Evolutionary conservation across 2,329 filamentous ascomycete species (phyloP).

Genomic region (Aureobasidium zeae): DNA sequence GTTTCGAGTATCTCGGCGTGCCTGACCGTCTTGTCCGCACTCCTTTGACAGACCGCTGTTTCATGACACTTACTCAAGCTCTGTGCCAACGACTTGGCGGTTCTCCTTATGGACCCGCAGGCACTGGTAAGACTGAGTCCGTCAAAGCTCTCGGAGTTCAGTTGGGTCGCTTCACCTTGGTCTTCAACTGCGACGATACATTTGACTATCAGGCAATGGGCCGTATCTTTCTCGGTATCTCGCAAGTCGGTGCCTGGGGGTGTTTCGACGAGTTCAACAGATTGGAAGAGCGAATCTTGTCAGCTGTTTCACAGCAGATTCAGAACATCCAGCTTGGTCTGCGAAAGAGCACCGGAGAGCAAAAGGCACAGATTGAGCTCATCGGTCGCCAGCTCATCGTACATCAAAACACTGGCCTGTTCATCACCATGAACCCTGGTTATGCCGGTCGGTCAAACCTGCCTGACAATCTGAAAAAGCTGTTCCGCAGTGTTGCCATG

Average conservation of each 20-base stretch:
- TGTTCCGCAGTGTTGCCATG: constrained; percentile 99
- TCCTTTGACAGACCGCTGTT: constrained; percentile 94
- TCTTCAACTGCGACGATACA: constrained; percentile 99
- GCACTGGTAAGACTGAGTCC: constrained; percentile 97
- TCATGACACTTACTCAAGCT: constrained; percentile 93
- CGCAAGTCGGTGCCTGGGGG: constrained; percentile 97
- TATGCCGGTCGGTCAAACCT: constrained; percentile 97
- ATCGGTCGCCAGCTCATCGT: constrained; percentile 85
- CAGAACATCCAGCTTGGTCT: constrained; percentile 98
- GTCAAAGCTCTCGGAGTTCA: constrained; percentile 96
- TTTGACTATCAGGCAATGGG: constrained; percentile 99
- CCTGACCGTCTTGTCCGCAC: constrained; percentile 93
- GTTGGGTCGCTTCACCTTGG: constrained; percentile 91
- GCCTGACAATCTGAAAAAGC: constrained; percentile 97
- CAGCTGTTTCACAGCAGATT: constrained; percentile 96
- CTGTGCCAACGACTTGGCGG: constrained; percentile 91
- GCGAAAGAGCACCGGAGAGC: constrained; percentile 71
- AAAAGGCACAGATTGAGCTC: constrained; percentile 83
- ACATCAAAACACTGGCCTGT: constrained; percentile 90
- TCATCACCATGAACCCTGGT: constrained; percentile 99
- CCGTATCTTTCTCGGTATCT: constrained; percentile 97
- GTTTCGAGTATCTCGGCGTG: constrained; percentile 95
- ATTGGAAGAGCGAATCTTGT: constrained; percentile 93
- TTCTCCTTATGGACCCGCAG: constrained; percentile 92
- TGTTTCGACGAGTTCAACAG: constrained; percentile 99